phyloP scores from a whole-genome alignment of 805 yeast genomes.

The Cyberlindnera maclurae region DNA sequence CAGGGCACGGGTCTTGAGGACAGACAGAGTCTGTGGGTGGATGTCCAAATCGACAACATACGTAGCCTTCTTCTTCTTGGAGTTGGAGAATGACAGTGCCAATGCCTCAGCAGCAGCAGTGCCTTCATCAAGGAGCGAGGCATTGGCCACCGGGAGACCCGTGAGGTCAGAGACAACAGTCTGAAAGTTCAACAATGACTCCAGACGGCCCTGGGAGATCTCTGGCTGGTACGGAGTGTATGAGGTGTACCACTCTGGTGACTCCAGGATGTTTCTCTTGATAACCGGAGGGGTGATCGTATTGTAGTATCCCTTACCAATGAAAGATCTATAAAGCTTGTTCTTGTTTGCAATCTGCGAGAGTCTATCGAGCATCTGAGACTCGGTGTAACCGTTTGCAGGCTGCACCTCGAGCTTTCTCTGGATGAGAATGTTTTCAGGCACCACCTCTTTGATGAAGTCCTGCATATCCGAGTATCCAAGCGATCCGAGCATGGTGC shows the following conservation, averaged over 20 bases:
- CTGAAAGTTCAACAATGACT: conserved; percentile 84
- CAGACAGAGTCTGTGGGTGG: conserved; percentile 83
- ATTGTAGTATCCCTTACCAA: conserved; percentile 93
- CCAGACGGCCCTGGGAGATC: conserved; percentile 93
- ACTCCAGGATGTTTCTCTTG: conserved; percentile 84
- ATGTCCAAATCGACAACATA: conserved; percentile 71
- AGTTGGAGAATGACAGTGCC: conserved; percentile 66
- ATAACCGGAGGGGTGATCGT: conserved; percentile 87
- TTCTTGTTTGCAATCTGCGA: conserved; percentile 68
- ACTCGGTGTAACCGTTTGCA: conserved; percentile 67
- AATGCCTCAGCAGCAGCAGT: conserved; percentile 98
- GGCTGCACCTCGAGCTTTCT: conserved; percentile 67
- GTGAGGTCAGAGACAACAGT: conserved; percentile 88
- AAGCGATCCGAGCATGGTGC: conserved; percentile 55
- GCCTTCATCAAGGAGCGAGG: conserved; percentile 92
- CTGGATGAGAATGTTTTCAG: conserved; percentile 63
- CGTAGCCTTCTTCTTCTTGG: conserved; percentile 57
- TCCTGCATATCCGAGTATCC: conserved; percentile 63
- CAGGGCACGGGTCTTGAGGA: conserved; percentile 69
- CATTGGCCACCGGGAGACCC: conserved; percentile 91
- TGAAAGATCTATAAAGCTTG: conserved; percentile 63
- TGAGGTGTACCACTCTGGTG: conserved; percentile 98
- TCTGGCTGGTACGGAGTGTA: conserved; percentile 99
- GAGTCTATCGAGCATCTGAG: conserved; percentile 67
- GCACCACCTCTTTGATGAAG: conserved; percentile 70